Evolutionary conservation across 139 green algal species (phyloP), one percentile per base, ranked within the genome.

Genomic region (Zygnema cylindricum): DNA sequence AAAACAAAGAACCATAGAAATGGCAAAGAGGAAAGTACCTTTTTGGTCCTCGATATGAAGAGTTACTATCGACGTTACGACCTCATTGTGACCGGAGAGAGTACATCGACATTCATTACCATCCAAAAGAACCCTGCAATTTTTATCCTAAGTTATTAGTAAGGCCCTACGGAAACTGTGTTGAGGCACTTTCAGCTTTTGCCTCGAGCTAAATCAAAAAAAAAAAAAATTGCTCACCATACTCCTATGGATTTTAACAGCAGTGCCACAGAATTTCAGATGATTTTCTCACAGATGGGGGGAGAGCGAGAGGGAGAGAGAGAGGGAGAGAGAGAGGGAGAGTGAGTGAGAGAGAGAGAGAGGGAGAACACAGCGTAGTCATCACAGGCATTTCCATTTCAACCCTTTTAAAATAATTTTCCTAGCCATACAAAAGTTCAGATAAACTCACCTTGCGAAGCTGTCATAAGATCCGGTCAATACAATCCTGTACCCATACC

Each of bases 21-120:
- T n/a, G n/a, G n/a, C n/a, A n/a, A n/a, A n/a, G n/a, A 22, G 73
- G 43, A 16, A 43, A 63, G n/a, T 69, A 87, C 81, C 81, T 87
- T 87, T 85, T 76, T 35, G 35, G 11, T 87, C 3, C 2, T 2
- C n/a, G 16, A 69, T 21, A 54, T 23, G 54, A 7, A 87, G 71
- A n/a, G 33, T 36, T 2, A 69, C 81, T 49, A 87, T 87, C 2
- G 43, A 41, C 33, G 81, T 82, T 39, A 87, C 84, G 2, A 69
- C 81, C 22, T 87, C 81, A 41, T 2, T 38, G 23, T 87, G 81
- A 42, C 81, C 81, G 33, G 32, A 43, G 38, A 87, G 71, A 22
- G 81, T 87, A 30, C 69, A 83, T 22, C 32, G 33, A 11, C 81
- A 63, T 63, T 63, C 49, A 63, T 16, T 63, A 25, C 49, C 49